These are phyloP conservation scores for Solanum paucissectum DNA, from an alignment of 257 asterid genomes.

Conservation along the genomic window DNA sequence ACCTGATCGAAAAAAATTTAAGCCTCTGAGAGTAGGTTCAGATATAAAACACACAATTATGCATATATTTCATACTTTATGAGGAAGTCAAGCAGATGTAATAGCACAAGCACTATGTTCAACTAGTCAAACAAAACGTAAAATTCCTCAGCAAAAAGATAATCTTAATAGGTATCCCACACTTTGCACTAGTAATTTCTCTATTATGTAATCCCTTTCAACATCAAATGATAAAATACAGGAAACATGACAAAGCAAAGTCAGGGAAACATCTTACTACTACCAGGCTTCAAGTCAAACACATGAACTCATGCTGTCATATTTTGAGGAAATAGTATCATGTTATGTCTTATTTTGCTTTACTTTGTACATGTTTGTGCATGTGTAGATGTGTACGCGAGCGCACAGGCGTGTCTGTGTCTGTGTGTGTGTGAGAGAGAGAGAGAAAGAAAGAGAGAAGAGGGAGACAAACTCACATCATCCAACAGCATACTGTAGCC, in stretches of 20 bases:
- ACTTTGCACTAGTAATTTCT: not conserved
- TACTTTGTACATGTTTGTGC: not conserved
- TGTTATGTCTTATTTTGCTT: not conserved
- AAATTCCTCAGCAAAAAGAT: not conserved
- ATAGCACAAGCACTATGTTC: not conserved
- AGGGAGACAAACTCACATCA: constrained; percentile 63
- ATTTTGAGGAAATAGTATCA: not conserved
- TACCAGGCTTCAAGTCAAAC: not conserved
- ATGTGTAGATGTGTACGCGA: not conserved
- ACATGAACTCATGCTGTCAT: not conserved
- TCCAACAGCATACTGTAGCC: constrained; percentile 96
- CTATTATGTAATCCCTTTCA: not conserved
- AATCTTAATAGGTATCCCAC: not conserved
- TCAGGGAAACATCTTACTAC: not conserved
- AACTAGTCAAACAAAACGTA: not conserved
- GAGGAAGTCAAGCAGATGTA: not conserved
- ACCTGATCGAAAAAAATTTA: not conserved
- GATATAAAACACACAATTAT: not conserved
- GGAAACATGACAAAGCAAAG: not conserved
- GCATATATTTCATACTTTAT: not conserved
- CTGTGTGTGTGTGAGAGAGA: not conserved
- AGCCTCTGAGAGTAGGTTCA: not conserved
- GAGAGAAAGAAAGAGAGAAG: not conserved
- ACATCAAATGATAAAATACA: not conserved
- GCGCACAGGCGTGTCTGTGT: not conserved